phyloP scores from a whole-genome alignment of 768 basidiomycete species.

The Serendipita sp. region DNA sequence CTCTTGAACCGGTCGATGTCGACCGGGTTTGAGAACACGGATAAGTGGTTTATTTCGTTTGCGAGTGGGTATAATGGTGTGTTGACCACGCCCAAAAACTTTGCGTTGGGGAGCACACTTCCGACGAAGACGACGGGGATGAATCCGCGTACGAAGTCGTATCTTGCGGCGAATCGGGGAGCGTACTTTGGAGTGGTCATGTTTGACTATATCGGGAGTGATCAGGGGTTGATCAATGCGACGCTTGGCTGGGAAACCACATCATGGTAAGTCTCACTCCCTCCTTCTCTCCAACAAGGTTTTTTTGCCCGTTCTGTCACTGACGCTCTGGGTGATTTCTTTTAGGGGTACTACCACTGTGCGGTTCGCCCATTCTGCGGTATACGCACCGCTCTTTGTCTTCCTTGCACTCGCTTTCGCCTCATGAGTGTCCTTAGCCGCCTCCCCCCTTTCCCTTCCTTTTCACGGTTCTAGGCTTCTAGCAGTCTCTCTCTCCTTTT shows the following conservation, averaged over 20 bases:
- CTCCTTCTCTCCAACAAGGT: too few relatives aligned
- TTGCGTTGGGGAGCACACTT: not conserved
- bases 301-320: too few relatives aligned
- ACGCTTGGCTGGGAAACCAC: not conserved
- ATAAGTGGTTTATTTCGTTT: not conserved
- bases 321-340: too few relatives aligned
- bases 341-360: too few relatives aligned
- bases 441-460: too few relatives aligned
- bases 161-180: not conserved
- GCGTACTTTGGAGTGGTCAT: not conserved
- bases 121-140: not conserved
- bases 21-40: not conserved
- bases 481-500: too few relatives aligned
- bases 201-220: not conserved
- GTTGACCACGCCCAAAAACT: not conserved
- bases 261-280: too few relatives aligned
- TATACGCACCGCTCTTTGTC: too few relatives aligned
- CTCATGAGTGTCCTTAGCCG: too few relatives aligned
- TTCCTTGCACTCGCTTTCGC: too few relatives aligned
- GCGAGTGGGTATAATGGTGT: not conserved
- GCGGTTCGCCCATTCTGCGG: too few relatives aligned
- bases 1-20: slow-evolving; percentile 6
- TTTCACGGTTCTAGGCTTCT: too few relatives aligned
- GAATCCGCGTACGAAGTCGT: not conserved
- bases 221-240: not conserved